Percentiles rank a stretch among this genome's conserved stretches.
These are phyloP conservation scores for Glycine latifolia DNA, from an alignment of 306 rosid genomes.

Conservation along the genomic window DNA sequence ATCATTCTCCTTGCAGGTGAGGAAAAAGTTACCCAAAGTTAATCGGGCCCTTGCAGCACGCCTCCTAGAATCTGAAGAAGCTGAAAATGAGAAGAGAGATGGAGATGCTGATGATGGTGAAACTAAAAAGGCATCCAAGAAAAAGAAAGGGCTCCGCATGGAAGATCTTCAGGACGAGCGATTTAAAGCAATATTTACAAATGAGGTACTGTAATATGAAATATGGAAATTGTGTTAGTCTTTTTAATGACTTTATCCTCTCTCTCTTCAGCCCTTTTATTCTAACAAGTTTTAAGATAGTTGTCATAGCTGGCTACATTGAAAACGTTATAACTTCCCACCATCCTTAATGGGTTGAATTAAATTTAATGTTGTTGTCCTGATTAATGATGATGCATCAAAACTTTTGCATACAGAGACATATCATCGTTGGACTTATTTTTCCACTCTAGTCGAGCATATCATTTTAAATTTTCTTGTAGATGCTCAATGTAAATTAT, in stretches of 20 bases:
- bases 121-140: slow-evolving; percentile 70
- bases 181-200: slow-evolving; percentile 64
- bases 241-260: slow-evolving; percentile 8
- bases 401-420: not conserved
- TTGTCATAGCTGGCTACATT: not conserved
- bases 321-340: not conserved
- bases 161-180: slow-evolving; percentile 80
- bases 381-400: not conserved
- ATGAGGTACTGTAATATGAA: slow-evolving; percentile 63
- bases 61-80: slow-evolving; percentile 69
- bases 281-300: slow-evolving; percentile 10
- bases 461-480: slow-evolving; percentile 2
- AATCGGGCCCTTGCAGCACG: slow-evolving; percentile 74
- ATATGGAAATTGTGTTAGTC: slow-evolving; percentile 12
- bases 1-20: slow-evolving; percentile 63
- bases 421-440: not conserved
- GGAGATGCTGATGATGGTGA: slow-evolving; percentile 53
- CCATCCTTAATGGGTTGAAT: slow-evolving; percentile 1
- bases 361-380: not conserved
- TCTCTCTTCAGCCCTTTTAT: not conserved
- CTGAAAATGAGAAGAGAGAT: slow-evolving; percentile 60
- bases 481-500: slow-evolving; percentile 11
- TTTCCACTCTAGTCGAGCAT: not conserved
- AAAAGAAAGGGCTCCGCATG: slow-evolving; percentile 66
- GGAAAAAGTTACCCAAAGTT: slow-evolving; percentile 81